Base-by-base conservation (phyloP, 441 rosid genomes). In the Raphanus hybrid region DNA sequence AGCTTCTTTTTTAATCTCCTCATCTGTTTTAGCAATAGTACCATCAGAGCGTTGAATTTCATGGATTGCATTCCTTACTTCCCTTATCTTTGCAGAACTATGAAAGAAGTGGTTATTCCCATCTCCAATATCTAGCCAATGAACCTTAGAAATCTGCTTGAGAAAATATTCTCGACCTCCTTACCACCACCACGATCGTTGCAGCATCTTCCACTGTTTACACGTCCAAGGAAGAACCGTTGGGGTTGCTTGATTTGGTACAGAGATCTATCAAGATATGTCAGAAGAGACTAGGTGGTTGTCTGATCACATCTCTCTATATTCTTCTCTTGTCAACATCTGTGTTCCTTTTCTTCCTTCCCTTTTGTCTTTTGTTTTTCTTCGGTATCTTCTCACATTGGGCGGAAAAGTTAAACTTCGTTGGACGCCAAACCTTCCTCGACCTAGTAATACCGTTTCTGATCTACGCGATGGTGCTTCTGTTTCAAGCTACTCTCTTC, bases 381-480 rank as follows among this genome's bases (percentile, higher is more conserved):
- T 75, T 77, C 15, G 87, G 86, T 9, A 73, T 76, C 48, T 43
- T 80, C 41, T 88, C 84, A 78, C 10, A 15, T 34, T 0, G 61
- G 26, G 60, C 62, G 6, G 66, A 71, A 69, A 77, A 9, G 41
- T 67, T 58, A 32, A 37, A 9, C n/a, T 55, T 6, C 16, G 43
- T 3, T 45, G 3, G 3, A 11, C 23, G 1, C 10, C 23, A 66
- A 66, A 58, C 6, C 27, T 57, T 29, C 14, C 5, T 14, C 9
- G 43, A 67, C 41, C 43, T 3, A 67, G 12, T 27, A 23, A 10
- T 26, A 50, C 60, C 71, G 27, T 35, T 14, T 8, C 34, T 9
- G 20, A 67, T 64, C 15, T 4, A 70, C 1, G 69, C 35, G 16
- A 55, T 72, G 11, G 15, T 61, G 55, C 55, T 64, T 55, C 43